Base-by-base conservation (phyloP, 2,329 filamentous ascomycete genomes). In the Elsinoe ampelina region DNA sequence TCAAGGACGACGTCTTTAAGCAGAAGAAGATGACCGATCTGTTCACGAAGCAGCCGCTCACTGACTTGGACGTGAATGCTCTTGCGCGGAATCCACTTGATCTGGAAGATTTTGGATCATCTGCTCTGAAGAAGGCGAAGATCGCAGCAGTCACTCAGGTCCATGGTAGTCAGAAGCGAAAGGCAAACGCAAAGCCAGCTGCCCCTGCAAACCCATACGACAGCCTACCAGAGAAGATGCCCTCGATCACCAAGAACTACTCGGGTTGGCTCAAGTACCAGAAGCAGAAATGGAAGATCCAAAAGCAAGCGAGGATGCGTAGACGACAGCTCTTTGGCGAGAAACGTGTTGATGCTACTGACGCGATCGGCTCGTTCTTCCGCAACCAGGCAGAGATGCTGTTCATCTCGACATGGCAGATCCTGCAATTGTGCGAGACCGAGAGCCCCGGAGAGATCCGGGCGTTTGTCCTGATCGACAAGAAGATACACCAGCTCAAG, bases 241-340 rank as follows among this genome's bases (percentile, higher is more conserved):
- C 93, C 1, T 81, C 80, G 20, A 87, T 93, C 17, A 87, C 84
- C 0, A 83, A 93, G 50, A 86, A 98, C 70, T 99, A 99, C 63
- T 75, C 82, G 15, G 89, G 82, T 0, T 98, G 95, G 76, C 71
- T 99, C 55, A 80, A 86, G 66, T 97, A 97, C 66, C 93, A 98
- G 69, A 99, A 99, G 72, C 83, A 91, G 73, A 98, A 98, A 72
- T 99, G 93, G 93, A 96, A 92, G 74, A 86, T 97, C 36, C 93
- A 99, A 69, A 95, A 90, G 67, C 87, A 95, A 68, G 90, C 92
- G 34, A 83, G 93, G 19, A 79, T 85, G 59, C 84, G 92, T 42
- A 81, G 95, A 61, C 82, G 92, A 50, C 93, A 98, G 68, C 77
- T 98, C 0, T 98, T 98, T 65, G 93, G 93, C 59, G 92, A 98